These are phyloP conservation scores for Sclerotinia minor DNA, from an alignment of 2,329 filamentous ascomycete genomes.

Conservation along the genomic window DNA sequence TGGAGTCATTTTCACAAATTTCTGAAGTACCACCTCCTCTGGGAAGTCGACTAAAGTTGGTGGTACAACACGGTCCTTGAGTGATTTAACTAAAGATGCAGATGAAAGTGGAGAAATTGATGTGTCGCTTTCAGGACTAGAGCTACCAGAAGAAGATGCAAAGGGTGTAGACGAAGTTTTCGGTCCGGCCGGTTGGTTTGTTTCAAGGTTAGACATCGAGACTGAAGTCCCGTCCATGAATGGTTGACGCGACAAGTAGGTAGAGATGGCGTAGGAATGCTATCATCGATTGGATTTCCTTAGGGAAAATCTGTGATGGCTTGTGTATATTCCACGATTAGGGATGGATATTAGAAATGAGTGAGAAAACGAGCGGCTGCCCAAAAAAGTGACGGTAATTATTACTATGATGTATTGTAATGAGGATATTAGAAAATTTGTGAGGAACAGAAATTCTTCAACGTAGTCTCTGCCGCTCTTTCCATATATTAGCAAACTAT, in stretches of 20 bases:
- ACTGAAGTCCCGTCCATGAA: neutral
- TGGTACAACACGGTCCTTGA: neutral
- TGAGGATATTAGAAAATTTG: neutral
- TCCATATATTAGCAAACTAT: neutral
- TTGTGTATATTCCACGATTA: neutral
- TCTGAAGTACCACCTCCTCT: constrained; percentile 9
- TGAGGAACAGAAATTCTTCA: too few relatives aligned
- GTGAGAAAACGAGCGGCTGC: neutral
- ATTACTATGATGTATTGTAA: neutral
- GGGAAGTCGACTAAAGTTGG: neutral
- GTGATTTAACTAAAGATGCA: neutral
- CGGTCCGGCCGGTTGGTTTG: neutral
- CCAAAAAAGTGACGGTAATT: neutral
- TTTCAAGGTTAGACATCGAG: neutral
- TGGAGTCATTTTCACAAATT: neutral
- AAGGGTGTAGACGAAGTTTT: neutral
- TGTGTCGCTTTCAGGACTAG: neutral
- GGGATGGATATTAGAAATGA: neutral
- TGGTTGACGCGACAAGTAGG: too few relatives aligned
- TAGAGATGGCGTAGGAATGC: neutral
- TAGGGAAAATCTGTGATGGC: neutral
- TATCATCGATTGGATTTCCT: neutral
- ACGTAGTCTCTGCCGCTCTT: neutral
- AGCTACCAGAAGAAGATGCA: neutral
- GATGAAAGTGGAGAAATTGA: neutral